Conservation (phyloP, 2,329 filamentous ascomycete genomes). For the Epichloe typhina region DNA sequence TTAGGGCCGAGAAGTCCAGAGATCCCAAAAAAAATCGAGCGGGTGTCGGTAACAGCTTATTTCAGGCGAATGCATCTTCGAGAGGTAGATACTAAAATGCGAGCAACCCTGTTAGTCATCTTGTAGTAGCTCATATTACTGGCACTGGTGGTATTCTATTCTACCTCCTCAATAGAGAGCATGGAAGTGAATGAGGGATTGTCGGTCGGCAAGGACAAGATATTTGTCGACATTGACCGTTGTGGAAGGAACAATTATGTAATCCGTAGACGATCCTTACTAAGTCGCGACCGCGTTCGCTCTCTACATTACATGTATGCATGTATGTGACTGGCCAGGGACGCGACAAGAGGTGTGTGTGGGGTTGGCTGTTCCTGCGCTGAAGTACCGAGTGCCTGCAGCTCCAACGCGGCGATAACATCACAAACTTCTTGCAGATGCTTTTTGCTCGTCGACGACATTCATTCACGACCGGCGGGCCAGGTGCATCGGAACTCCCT, state of each 20-base stretch:
- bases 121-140: not conserved
- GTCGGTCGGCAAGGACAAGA: no score
- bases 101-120: not conserved
- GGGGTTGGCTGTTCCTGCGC: not conserved
- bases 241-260: no score
- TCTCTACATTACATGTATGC: not conserved
- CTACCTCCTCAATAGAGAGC: no score
- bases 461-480: not conserved
- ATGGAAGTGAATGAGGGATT: no score
- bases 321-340: not conserved
- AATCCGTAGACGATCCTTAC: no score
- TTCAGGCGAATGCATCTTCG: conserved; percentile 28
- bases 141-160: not conserved
- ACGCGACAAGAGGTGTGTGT: conserved; percentile 1
- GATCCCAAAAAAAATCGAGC: conserved; percentile 20
- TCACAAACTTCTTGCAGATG: not conserved
- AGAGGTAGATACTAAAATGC: conserved; percentile 12
- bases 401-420: not conserved
- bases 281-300: not conserved
- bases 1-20: no score
- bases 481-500: not conserved
- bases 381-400: not conserved
- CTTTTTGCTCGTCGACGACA: not conserved
- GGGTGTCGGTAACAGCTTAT: conserved; percentile 30
- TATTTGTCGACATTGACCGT: no score